A percentile compares a stretch with the other conserved stretches of the same genome.
phyloP scores from a whole-genome alignment of 441 rosid genomes.

The Syzygium malaccense region DNA sequence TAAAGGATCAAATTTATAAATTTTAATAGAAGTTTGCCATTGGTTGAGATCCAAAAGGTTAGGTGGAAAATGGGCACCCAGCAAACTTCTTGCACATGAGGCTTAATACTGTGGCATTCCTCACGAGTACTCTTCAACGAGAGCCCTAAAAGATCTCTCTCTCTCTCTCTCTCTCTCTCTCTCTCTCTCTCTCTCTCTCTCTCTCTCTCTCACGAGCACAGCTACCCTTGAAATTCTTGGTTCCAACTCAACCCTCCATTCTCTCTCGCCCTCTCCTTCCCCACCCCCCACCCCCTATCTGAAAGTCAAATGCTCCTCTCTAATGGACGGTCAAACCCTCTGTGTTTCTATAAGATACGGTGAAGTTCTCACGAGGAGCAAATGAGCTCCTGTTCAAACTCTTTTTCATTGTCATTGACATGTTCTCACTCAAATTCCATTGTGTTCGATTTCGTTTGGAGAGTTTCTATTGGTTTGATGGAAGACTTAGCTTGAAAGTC shows the following conservation, averaged over 20 bases:
- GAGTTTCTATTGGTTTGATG: background rate
- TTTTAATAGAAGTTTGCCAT: background rate
- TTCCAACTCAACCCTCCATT: background rate
- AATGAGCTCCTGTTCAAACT: background rate
- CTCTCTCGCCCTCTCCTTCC: background rate
- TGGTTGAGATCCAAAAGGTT: background rate
- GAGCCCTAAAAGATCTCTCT: background rate
- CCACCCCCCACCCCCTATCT: background rate
- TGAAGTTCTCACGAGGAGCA: background rate
- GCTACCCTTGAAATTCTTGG: background rate
- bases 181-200: background rate
- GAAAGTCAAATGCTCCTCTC: background rate
- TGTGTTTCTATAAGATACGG: background rate
- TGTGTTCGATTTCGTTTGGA: background rate
- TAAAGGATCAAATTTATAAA: background rate
- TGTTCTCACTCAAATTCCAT: background rate
- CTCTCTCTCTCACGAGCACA: background rate
- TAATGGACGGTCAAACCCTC: background rate
- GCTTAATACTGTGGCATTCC: background rate
- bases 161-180: background rate
- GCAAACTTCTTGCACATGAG: background rate
- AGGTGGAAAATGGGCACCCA: background rate
- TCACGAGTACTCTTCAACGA: background rate
- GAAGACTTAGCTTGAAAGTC: background rate
- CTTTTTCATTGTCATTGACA: background rate